Conservation (phyloP, 2,329 filamentous ascomycete genomes). For the Fusarium sp. region DNA sequence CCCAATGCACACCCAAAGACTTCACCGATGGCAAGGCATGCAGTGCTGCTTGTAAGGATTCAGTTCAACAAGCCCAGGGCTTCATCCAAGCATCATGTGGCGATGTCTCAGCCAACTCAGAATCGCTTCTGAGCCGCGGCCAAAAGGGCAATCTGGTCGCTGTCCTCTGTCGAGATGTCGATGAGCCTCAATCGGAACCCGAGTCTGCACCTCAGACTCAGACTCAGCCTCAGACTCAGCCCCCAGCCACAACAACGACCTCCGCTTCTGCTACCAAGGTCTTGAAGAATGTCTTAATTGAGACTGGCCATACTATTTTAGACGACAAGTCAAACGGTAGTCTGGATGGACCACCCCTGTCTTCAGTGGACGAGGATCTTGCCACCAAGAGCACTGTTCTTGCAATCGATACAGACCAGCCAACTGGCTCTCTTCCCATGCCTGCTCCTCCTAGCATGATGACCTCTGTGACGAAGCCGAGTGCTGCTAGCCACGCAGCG, state of each 20-base stretch:
- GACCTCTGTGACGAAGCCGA: constrained; percentile 20
- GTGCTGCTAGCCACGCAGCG: not conserved
- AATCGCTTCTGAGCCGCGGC: constrained; percentile 51
- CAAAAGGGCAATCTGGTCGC: constrained; percentile 50
- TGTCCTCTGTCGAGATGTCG: constrained; percentile 46
- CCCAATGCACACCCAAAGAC: constrained; percentile 47
- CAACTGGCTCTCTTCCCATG: constrained; percentile 29
- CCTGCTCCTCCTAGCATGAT: constrained; percentile 19
- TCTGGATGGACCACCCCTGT: constrained; percentile 16
- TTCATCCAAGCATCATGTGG: constrained; percentile 44
- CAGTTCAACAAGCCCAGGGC: constrained; percentile 41
- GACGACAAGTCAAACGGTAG: not conserved
- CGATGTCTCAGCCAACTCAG: constrained; percentile 33
- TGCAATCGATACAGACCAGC: constrained; percentile 33
- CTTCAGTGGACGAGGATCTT: constrained; percentile 29
- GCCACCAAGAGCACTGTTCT: constrained; percentile 33
- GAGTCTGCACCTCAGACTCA: constrained; percentile 2
- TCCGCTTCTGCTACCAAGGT: constrained; percentile 8
- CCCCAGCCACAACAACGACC: constrained; percentile 2
- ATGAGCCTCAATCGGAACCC: constrained; percentile 18
- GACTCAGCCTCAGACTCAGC: constrained; percentile 5
- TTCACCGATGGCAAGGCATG: constrained; percentile 52
- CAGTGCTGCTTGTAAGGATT: constrained; percentile 49
- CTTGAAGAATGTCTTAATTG: constrained; percentile 25
- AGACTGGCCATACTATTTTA: constrained; percentile 12